Evolutionary conservation across 148 eudicot genomes (phyloP).

Genomic region (Cornus controversa): DNA sequence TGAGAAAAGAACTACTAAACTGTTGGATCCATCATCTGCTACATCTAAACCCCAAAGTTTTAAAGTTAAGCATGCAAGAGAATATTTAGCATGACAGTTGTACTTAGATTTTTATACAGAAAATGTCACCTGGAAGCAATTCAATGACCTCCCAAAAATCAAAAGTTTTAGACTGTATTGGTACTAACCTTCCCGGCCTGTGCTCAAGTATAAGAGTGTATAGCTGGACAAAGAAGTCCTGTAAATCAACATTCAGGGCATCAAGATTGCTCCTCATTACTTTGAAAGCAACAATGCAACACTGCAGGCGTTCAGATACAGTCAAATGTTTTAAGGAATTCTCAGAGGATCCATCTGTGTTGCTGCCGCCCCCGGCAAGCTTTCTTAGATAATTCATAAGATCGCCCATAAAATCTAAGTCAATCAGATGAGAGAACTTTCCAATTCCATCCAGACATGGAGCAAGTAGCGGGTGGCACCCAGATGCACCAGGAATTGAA

Average conservation of each 20-base stretch:
- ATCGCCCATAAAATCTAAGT: slow-evolving; percentile 92
- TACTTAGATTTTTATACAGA: too few species aligned
- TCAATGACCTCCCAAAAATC: too few species aligned
- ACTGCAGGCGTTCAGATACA: slow-evolving; percentile 77
- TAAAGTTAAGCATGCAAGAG: not conserved
- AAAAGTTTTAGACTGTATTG: not conserved
- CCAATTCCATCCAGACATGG: slow-evolving; percentile 92
- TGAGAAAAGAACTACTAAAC: not conserved
- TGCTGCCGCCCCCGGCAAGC: slow-evolving; percentile 67
- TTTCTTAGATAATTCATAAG: slow-evolving; percentile 78
- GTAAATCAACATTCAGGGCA: slow-evolving; percentile 89
- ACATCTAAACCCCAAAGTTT: not conserved
- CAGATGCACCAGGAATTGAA: slow-evolving; percentile 33
- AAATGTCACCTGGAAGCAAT: too few species aligned
- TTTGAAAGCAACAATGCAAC: slow-evolving; percentile 96
- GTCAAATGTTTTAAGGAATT: slow-evolving; percentile 41
- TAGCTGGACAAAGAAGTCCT: slow-evolving; percentile 83
- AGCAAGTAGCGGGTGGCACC: slow-evolving; percentile 69
- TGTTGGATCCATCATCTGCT: not conserved
- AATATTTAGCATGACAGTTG: not conserved
- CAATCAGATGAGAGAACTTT: slow-evolving; percentile 81
- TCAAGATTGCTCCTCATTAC: slow-evolving; percentile 95
- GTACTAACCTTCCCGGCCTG: slow-evolving; percentile 80
- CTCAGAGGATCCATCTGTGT: slow-evolving; percentile 31
- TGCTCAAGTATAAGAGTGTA: slow-evolving; percentile 81